Conservation (phyloP, 2,329 filamentous ascomycete genomes). For the Aureobasidium musti region DNA sequence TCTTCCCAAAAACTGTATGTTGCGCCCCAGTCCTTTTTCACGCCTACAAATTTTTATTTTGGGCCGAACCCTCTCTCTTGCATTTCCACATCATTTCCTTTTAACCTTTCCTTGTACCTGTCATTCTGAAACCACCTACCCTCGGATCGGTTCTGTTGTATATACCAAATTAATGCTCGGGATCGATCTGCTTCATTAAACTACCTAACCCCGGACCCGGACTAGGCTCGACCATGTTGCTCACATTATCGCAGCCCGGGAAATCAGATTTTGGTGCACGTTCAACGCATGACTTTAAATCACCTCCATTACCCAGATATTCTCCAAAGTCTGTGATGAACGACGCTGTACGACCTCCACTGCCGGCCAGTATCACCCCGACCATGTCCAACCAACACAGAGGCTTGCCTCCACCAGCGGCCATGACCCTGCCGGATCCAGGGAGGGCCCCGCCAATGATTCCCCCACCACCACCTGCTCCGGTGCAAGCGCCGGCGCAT, state of each 20-base stretch:
- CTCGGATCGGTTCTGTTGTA: constrained; percentile 25
- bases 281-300: constrained; percentile 52
- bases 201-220: constrained; percentile 20
- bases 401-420: constrained; percentile 56
- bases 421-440: constrained; percentile 55
- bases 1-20: constrained; percentile 28
- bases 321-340: constrained; percentile 45
- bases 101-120: constrained; percentile 4
- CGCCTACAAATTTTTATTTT: constrained; percentile 15
- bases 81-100: constrained; percentile 14
- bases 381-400: constrained; percentile 56
- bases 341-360: constrained; percentile 45
- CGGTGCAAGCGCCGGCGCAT: constrained; percentile 35
- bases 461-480: constrained; percentile 38
- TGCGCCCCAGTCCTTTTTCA: constrained; percentile 17
- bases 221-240: constrained; percentile 46
- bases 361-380: constrained; percentile 47
- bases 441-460: constrained; percentile 42
- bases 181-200: constrained; percentile 26
- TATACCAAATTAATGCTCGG: constrained; percentile 24
- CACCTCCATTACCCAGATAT: constrained; percentile 46
- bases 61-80: constrained; percentile 1
- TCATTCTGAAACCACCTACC: constrained; percentile 15
- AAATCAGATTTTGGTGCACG: constrained; percentile 52
- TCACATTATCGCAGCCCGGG: constrained; percentile 53